phyloP scores from a whole-genome alignment of 2,329 filamentous ascomycete species.

The Helotiales sp. region DNA sequence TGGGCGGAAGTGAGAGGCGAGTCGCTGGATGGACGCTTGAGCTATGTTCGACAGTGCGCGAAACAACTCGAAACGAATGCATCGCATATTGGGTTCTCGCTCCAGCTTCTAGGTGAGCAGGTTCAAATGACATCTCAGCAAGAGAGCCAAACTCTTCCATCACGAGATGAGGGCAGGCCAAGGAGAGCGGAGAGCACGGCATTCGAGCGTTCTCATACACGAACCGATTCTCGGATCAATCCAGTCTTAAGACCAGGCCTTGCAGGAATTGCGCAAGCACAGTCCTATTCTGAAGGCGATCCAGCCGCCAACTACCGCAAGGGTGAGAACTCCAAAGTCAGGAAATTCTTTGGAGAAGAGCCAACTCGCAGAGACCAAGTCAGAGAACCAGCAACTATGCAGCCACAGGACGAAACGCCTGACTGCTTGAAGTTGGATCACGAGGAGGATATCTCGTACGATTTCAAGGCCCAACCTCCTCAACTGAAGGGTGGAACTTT shows the following conservation, averaged over 20 bases:
- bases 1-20: conserved; percentile 93
- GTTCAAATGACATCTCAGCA: conserved; percentile 59
- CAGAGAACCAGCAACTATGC: not conserved
- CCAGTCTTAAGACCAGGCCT: conserved; percentile 29
- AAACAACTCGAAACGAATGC: conserved; percentile 83
- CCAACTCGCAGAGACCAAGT: conserved; percentile 38
- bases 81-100: conserved; percentile 82
- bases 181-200: conserved; percentile 59
- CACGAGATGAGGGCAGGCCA: conserved; percentile 42
- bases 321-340: conserved; percentile 63
- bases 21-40: conserved; percentile 82
- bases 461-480: conserved; percentile 73
- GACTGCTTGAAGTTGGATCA: conserved; percentile 84
- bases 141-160: conserved; percentile 36
- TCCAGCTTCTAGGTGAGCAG: conserved; percentile 84
- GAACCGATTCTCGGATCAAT: conserved; percentile 52
- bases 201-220: conserved; percentile 54
- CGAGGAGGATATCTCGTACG: conserved; percentile 87
- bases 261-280: conserved; percentile 40
- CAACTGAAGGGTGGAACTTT: conserved; percentile 87
- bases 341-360: conserved; percentile 66
- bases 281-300: conserved; percentile 60
- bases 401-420: conserved; percentile 67
- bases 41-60: conserved; percentile 74
- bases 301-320: conserved; percentile 54